Base-by-base conservation (phyloP, 192 early-diverging fungal genomes). In the Rhizophagus prolifer region DNA sequence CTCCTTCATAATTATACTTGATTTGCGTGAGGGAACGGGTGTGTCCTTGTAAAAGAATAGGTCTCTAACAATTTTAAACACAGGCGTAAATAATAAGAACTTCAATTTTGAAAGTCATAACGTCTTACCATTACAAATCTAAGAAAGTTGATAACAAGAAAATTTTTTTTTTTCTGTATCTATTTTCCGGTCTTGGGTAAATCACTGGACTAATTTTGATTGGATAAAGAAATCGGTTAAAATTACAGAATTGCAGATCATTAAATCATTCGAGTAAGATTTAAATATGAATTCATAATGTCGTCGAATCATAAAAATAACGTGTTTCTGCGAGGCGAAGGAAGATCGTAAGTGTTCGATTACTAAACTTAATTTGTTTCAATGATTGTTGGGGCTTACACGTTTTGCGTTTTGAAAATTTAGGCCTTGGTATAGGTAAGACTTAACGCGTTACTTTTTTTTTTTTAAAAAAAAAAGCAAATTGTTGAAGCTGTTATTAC, bases 1-100 rank as follows among this genome's bases (percentile, higher is more conserved):
- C 98, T 58, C 98, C 98, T 81, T 98, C 98, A 44, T 87, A 80
- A 89, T 99, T 99, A 92, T 98, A 99, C 83, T 95, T 95, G 84
- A 99, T 91, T 81, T 95, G 95, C 50, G 98, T 99, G 77, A 99
- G 85, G 50, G 98, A 91, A 88, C 98, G 94, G 63, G 90, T 91
- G 86, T 99, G 98, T 63, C 98, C 98, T 89, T 95, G 92, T 75
- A 98, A 89, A 63, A 99, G 88, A 86, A 98, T 96, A 47, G 98
- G 98, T 82, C 92, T 88, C 94, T 91, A 82, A 67, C 79, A 19
- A 64, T 41, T 0, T 5, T 26, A 28, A 28, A 47, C 41, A 47
- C 41, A 44, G 12, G 10, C 10, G 41, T 44, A 44, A 44, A 10
- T 2, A 10, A 12, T 44, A 44, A 12, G 10, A 44, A 44, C 41